phyloP scores from a whole-genome alignment of 768 basidiomycete genomes.

The Suillus sp. region DNA sequence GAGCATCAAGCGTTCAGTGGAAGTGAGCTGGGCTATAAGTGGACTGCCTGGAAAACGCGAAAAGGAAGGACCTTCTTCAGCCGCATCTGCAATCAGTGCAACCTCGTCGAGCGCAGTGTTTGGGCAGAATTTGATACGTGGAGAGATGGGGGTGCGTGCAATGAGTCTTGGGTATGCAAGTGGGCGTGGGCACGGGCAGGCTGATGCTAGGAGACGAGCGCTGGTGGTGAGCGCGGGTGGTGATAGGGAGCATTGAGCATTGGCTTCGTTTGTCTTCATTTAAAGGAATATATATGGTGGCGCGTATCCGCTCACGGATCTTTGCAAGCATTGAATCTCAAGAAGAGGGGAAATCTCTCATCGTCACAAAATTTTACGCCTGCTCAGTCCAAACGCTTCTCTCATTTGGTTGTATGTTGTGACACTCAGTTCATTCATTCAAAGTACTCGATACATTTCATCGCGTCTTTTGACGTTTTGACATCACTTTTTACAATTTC shows the following conservation, averaged over 20 bases:
- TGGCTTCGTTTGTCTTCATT: not conserved
- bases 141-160: slow-evolving; percentile 27
- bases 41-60: slow-evolving; percentile 42
- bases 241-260: slow-evolving; percentile 19
- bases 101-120: not conserved
- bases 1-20: slow-evolving; percentile 80
- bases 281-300: not conserved
- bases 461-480: too few relatives aligned
- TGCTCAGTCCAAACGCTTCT: not conserved
- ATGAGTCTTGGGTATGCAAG: slow-evolving; percentile 30
- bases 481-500: too few relatives aligned
- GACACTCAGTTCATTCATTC: too few relatives aligned
- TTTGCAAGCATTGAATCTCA: too few relatives aligned
- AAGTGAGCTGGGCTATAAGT: slow-evolving; percentile 79
- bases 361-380: not conserved
- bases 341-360: not conserved
- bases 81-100: not conserved
- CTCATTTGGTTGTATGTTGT: not conserved
- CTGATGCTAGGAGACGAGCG: slow-evolving; percentile 28
- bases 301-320: not conserved
- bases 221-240: slow-evolving; percentile 25
- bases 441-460: too few relatives aligned
- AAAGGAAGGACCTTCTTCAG: slow-evolving; percentile 10
- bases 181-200: slow-evolving; percentile 18
- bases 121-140: slow-evolving; percentile 5